These are phyloP conservation scores for Fusarium sp. DNA, from an alignment of 2,329 filamentous ascomycete genomes.

Conservation along the genomic window DNA sequence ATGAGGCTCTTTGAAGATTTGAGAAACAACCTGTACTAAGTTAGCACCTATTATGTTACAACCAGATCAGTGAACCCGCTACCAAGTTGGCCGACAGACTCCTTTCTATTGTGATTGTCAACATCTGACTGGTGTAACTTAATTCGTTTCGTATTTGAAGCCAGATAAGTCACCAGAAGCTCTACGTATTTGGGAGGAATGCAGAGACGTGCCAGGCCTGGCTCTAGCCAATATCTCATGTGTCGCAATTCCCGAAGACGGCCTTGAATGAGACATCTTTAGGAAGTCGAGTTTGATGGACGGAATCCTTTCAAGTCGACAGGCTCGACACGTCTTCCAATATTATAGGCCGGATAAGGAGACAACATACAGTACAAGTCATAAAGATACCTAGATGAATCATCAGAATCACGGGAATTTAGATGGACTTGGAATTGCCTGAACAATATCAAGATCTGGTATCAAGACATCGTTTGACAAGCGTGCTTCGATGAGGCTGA, in stretches of 20 bases:
- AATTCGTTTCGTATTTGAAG: not conserved
- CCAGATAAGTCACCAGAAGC: not conserved
- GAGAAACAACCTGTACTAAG: not conserved
- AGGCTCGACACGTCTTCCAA: not conserved
- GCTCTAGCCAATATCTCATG: not conserved
- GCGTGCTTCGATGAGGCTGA: not conserved
- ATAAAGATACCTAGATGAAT: not conserved
- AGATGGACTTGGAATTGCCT: not conserved
- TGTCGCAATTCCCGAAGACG: not conserved
- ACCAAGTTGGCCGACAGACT: not conserved
- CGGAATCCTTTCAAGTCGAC: not conserved
- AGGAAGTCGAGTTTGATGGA: not conserved
- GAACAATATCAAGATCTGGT: not conserved
- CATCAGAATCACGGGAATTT: not conserved
- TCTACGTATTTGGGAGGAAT: slow-evolving; percentile 11
- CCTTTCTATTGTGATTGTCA: not conserved
- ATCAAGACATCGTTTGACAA: not conserved
- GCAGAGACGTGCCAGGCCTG: not conserved
- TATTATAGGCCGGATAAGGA: not conserved
- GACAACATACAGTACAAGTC: not conserved
- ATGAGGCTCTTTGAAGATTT: not conserved
- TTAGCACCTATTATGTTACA: not conserved
- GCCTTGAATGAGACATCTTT: not conserved
- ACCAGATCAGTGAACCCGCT: not conserved
- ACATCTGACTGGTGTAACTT: slow-evolving; percentile 2